phyloP scores from a whole-genome alignment of 805 yeast genomes.

The Suhomyces sp. region DNA sequence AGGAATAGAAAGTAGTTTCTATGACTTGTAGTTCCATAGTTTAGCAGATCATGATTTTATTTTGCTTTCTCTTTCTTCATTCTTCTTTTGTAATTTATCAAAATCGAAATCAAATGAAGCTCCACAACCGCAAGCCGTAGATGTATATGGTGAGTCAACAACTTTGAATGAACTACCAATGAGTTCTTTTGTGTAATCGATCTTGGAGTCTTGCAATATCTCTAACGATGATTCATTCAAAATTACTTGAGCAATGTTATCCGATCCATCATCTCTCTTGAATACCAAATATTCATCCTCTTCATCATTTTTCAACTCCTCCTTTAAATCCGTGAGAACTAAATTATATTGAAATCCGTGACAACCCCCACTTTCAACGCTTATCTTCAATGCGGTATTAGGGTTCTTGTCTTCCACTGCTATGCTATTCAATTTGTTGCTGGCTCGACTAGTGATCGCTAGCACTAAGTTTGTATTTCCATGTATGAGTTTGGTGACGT shows the following conservation, averaged over 20 bases:
- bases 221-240: conserved; percentile 80
- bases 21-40: too few species aligned
- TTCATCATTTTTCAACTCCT: conserved; percentile 29
- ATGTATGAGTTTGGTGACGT: conserved; percentile 30
- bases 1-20: too few species aligned
- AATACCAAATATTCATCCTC: conserved; percentile 51
- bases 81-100: conserved; percentile 36
- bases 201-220: conserved; percentile 77
- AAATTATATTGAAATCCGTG: conserved; percentile 94
- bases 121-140: conserved; percentile 48
- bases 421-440: conserved; percentile 52
- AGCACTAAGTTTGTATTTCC: conserved; percentile 40
- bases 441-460: conserved; percentile 50
- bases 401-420: conserved; percentile 55
- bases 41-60: too few species aligned
- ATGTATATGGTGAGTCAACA: conserved; percentile 86
- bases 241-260: conserved; percentile 55
- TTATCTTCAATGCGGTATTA: conserved; percentile 63
- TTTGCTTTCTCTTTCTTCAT: conserved; percentile 6
- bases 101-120: conserved; percentile 48
- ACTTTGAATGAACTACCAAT: conserved; percentile 94
- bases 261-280: conserved; percentile 50
- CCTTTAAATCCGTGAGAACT: conserved; percentile 49
- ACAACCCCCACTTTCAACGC: conserved; percentile 95
- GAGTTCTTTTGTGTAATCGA: conserved; percentile 87